phyloP scores from a whole-genome alignment of 129 eudicot genomes.

The Centrapalus pauciflorus region DNA sequence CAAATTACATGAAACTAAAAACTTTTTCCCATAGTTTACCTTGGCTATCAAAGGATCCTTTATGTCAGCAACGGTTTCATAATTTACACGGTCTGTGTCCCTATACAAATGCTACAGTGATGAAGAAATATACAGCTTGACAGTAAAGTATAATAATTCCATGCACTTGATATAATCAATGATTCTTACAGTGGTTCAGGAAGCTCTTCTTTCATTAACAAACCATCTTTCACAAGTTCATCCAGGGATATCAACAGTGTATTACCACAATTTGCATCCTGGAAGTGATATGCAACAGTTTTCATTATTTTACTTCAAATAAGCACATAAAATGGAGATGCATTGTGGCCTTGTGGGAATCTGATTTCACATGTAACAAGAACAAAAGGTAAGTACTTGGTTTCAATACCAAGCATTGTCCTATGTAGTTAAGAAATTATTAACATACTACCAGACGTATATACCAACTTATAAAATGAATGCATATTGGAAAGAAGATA shows the following conservation, averaged over 20 bases:
- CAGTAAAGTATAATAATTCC: not conserved
- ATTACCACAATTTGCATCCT: constrained; percentile 99
- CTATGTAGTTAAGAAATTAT: not conserved
- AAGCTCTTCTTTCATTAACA: constrained; percentile 71
- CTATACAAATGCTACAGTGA: constrained; percentile 43
- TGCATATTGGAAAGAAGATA: not conserved
- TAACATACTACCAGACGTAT: not conserved
- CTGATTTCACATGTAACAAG: not conserved
- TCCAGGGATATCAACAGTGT: constrained; percentile 89
- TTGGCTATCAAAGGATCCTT: constrained; percentile 86
- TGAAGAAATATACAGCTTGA: constrained; percentile 17
- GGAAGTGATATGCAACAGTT: constrained; percentile 25
- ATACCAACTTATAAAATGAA: not conserved
- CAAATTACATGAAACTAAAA: not conserved
- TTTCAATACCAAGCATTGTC: constrained; percentile 4
- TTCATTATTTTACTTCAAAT: not conserved
- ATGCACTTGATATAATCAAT: constrained; percentile 1
- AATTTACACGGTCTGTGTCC: constrained; percentile 68
- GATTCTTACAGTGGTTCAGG: constrained; percentile 78
- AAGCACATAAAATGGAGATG: not conserved
- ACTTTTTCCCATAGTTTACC: constrained; percentile 32
- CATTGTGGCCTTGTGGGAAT: not conserved
- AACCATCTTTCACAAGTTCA: constrained; percentile 94
- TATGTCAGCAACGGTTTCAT: constrained; percentile 48
- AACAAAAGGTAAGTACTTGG: not conserved